Evolutionary conservation across 148 eudicot species (phyloP).

Genomic region (Rhododendron kiyosumense): DNA sequence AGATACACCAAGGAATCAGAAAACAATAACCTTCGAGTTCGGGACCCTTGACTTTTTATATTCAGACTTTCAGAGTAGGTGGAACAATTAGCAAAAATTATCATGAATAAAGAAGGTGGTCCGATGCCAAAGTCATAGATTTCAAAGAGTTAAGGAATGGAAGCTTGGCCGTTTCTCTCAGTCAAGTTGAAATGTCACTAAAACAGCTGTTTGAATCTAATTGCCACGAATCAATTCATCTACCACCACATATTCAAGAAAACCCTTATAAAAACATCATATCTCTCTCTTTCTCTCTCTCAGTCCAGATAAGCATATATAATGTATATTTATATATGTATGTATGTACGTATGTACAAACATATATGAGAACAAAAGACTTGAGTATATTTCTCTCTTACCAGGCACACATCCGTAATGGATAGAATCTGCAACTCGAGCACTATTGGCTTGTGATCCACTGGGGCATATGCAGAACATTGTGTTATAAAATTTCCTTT

Average conservation of each 20-base stretch:
- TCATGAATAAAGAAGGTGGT: not conserved
- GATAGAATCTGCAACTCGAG: not conserved
- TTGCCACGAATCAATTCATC: not conserved
- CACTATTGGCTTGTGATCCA: constrained; percentile 1
- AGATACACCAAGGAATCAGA: not conserved
- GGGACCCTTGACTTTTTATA: not conserved
- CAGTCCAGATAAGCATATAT: not conserved
- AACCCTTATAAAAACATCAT: not conserved
- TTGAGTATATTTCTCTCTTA: not conserved
- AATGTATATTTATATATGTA: not conserved
- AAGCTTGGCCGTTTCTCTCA: not conserved
- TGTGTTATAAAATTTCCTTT: not conserved
- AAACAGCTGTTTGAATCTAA: not conserved
- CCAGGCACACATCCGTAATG: constrained; percentile 1
- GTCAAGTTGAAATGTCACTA: not conserved
- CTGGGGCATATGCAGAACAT: not conserved
- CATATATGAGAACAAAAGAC: not conserved
- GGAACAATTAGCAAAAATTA: not conserved
- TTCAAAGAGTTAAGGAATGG: not conserved
- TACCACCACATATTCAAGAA: not conserved
- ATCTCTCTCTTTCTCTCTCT: not conserved
- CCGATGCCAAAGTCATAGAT: not conserved
- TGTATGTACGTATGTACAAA: not conserved
- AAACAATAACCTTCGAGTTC: not conserved
- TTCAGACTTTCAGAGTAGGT: not conserved